phyloP scores from a whole-genome alignment of 1,284 basidiomycete species.

The Moniliella sp. region DNA sequence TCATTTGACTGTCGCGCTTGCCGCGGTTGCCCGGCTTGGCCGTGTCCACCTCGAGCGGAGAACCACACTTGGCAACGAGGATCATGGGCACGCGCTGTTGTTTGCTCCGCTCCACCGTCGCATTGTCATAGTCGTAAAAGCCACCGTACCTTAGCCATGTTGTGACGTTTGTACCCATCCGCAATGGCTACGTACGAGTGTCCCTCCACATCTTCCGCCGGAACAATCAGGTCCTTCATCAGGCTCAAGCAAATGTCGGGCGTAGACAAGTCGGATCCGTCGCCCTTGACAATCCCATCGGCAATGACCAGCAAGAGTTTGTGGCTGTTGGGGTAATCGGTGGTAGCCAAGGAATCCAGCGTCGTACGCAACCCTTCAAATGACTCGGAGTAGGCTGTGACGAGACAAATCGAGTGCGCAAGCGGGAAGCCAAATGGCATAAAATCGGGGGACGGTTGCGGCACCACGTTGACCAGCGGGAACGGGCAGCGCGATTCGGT shows the following conservation, averaged over 20 bases:
- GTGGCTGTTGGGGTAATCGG: conserved; percentile 94
- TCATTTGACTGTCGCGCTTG: conserved; percentile 91
- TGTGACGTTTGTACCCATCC: conserved; percentile 93
- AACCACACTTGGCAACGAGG: conserved; percentile 59
- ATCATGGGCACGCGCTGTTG: conserved; percentile 91
- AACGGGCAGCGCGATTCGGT: conserved; percentile 43
- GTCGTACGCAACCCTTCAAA: conserved; percentile 89
- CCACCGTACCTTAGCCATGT: conserved; percentile 98
- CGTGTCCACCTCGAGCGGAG: conserved; percentile 62
- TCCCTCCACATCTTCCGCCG: conserved; percentile 64
- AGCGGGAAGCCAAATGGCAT: conserved; percentile 92
- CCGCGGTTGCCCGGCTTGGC: conserved; percentile 92
- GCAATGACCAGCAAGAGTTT: conserved; percentile 87
- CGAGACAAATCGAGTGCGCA: conserved; percentile 77
- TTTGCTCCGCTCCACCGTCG: conserved; percentile 70
- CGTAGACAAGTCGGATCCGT: conserved; percentile 30
- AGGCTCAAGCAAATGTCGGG: conserved; percentile 83
- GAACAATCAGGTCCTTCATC: conserved; percentile 85
- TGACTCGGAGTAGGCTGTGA: conserved; percentile 93
- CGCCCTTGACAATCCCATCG: conserved; percentile 91
- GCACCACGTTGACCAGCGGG: conserved; percentile 69
- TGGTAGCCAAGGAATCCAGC: conserved; percentile 85
- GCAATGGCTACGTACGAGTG: conserved; percentile 96
- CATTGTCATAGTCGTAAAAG: conserved; percentile 84
- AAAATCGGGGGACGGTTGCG: conserved; percentile 70